phyloP scores from a whole-genome alignment of 2,329 filamentous ascomycete genomes.

The Scedosporium boydii region DNA sequence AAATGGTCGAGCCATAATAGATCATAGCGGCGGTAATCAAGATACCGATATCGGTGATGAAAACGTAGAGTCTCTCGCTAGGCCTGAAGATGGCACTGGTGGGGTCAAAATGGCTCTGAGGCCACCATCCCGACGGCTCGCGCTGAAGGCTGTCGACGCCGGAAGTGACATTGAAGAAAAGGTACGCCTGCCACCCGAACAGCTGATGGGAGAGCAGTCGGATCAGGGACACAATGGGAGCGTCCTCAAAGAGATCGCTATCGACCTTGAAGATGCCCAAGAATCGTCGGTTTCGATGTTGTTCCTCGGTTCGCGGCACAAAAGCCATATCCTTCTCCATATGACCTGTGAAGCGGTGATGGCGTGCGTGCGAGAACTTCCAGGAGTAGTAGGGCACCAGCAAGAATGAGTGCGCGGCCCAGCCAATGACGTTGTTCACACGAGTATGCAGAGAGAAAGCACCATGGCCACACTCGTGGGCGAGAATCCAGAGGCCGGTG shows the following conservation, averaged over 20 bases:
- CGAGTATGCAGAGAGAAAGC: conserved; percentile 49
- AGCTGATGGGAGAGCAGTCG: conserved; percentile 53
- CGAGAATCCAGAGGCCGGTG: conserved; percentile 91
- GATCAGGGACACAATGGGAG: conserved; percentile 45
- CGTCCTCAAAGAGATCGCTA: conserved; percentile 51
- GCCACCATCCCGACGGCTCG: conserved; percentile 28
- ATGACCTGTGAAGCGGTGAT: conserved; percentile 60
- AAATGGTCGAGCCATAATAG: conserved; percentile 38
- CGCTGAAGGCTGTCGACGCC: conserved; percentile 38
- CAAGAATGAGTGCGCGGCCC: conserved; percentile 55
- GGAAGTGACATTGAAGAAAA: conserved; percentile 47
- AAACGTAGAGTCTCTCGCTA: conserved; percentile 45
- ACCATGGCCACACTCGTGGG: conserved; percentile 91
- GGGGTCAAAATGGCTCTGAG: conserved; percentile 51
- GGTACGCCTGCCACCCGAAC: conserved; percentile 55
- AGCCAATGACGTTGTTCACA: conserved; percentile 54
- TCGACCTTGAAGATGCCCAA: conserved; percentile 27
- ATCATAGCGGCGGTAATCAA: conserved; percentile 38
- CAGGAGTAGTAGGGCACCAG: conserved; percentile 64
- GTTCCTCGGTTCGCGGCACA: conserved; percentile 39
- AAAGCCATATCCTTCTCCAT: conserved; percentile 60
- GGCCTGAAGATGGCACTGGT: conserved; percentile 50
- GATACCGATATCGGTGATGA: conserved; percentile 52
- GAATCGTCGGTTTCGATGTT: conserved; percentile 23
- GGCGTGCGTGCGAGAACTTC: conserved; percentile 60